Evolutionary conservation across 306 rosid genomes (phyloP), one percentile per base, ranked within the genome.

Genomic region (Geum urbanum): DNA sequence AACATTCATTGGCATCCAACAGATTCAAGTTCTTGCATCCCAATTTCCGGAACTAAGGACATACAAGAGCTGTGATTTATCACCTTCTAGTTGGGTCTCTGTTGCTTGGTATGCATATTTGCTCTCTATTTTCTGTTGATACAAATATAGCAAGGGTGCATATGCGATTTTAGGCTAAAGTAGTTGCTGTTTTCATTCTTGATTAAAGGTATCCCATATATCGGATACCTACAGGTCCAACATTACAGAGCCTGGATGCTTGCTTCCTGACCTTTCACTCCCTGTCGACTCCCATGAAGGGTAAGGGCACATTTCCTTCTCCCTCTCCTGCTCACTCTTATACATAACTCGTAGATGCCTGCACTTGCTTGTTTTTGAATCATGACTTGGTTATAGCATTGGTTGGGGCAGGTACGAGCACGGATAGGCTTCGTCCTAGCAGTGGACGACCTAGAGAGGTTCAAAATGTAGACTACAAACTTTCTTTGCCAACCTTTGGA

Each of bases 141-240:
- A 66, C 41, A 63, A 9, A 40, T 53, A 5, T 37, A 77, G 77
- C 68, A 66, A 65, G 48, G 45, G 56, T 47, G 16, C 13, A 2
- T 44, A 24, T 13, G 27, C n/a, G 5, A 53, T 58, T 73, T 24
- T 60, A 75, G 65, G 47, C 72, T 55, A 11, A 82, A 70, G 69
- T 10, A 27, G 47, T 13, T 67, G 13, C 40, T 46, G 4, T 65
- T 22, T 71, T 24, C 50, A 32, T 78, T 69, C 10, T 71, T 76
- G 20, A 45, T 35, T 78, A 56, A 76, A 92, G 97, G 97, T 92
- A 92, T 84, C 97, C 97, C 5, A 92, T 92, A 74, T 92, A 92
- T 71, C 82, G 97, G 85, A 89, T 92, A 81, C 97, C 97, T 65
- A 89, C 92, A 5, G 97, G 97, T 81, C 97, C 87, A 9, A 92